phyloP scores from a whole-genome alignment of 2,329 filamentous ascomycete genomes.

The Colletotrichum graminicola region DNA sequence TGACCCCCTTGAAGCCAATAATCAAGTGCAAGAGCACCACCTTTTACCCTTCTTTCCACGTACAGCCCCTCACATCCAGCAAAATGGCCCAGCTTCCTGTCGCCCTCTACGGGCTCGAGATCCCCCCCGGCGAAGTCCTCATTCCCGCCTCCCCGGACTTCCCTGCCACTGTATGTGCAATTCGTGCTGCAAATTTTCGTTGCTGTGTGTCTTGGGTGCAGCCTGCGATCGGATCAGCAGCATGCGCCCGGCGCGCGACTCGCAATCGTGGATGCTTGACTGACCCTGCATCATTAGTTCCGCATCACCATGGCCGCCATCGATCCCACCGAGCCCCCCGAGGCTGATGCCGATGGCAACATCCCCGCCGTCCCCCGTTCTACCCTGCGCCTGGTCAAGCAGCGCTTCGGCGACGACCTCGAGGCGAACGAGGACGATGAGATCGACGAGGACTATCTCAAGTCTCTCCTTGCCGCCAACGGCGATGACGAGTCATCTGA shows the following conservation, averaged over 20 bases:
- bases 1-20: conserved; percentile 38
- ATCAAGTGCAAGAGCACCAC: conserved; percentile 30
- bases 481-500: conserved; percentile 65
- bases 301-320: conserved; percentile 99
- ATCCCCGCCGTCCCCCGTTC: conserved; percentile 76
- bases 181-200: not conserved
- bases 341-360: conserved; percentile 73
- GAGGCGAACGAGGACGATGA: conserved; percentile 70
- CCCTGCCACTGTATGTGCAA: conserved; percentile 81
- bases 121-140: conserved; percentile 86
- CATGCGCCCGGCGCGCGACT: conserved; percentile 24
- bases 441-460: conserved; percentile 75
- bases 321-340: conserved; percentile 83
- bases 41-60: conserved; percentile 17
- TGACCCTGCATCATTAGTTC: conserved; percentile 71
- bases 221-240: not conserved
- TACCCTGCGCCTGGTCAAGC: conserved; percentile 91
- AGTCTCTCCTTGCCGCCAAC: conserved; percentile 64
- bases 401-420: conserved; percentile 71
- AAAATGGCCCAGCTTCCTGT: conserved; percentile 72
- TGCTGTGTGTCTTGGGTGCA: not conserved
- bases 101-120: conserved; percentile 91
- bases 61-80: conserved; percentile 19
- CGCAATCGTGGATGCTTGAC: conserved; percentile 40
- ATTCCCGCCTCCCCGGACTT: conserved; percentile 84